phyloP scores from a whole-genome alignment of 1,139 yeast genomes.

The Debaryomycetaceae sp. region DNA sequence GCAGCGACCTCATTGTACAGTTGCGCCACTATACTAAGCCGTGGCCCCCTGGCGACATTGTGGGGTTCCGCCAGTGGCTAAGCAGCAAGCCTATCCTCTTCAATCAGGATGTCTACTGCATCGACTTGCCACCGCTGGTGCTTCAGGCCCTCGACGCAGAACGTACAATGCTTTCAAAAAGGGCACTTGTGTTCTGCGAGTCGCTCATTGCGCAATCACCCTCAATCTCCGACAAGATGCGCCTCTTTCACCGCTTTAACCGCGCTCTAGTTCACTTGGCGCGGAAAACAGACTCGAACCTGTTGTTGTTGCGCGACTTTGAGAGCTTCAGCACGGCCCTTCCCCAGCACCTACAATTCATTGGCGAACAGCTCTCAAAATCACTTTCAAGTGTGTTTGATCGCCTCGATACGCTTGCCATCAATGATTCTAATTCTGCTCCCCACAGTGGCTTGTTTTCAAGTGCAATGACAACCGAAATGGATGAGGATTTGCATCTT shows the following conservation, averaged over 20 bases:
- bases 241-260: too few species aligned
- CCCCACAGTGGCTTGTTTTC: slow-evolving; percentile 8
- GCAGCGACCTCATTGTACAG: slow-evolving; percentile 11
- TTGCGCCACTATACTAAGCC: slow-evolving; percentile 11
- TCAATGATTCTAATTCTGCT: neutral
- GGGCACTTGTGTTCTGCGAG: slow-evolving; percentile 3
- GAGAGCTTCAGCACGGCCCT: too few species aligned
- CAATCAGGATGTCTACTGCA: slow-evolving; percentile 4
- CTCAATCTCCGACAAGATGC: neutral
- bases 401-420: too few species aligned
- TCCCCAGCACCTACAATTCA: too few species aligned
- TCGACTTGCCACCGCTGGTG: slow-evolving; percentile 2
- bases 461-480: slow-evolving; percentile 11
- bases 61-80: slow-evolving; percentile 24
- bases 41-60: slow-evolving; percentile 19
- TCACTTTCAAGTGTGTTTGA: too few species aligned
- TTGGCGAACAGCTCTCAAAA: too few species aligned
- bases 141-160: neutral
- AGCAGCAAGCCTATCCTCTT: slow-evolving; percentile 7
- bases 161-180: neutral
- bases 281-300: too few species aligned
- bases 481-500: slow-evolving; percentile 17
- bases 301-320: too few species aligned
- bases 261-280: too few species aligned
- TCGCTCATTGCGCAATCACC: slow-evolving; percentile 3